Percentiles rank a stretch among this genome's conserved stretches.
phyloP scores from a whole-genome alignment of 495 filamentous ascomycete genomes.

The Pyronema domesticum region DNA sequence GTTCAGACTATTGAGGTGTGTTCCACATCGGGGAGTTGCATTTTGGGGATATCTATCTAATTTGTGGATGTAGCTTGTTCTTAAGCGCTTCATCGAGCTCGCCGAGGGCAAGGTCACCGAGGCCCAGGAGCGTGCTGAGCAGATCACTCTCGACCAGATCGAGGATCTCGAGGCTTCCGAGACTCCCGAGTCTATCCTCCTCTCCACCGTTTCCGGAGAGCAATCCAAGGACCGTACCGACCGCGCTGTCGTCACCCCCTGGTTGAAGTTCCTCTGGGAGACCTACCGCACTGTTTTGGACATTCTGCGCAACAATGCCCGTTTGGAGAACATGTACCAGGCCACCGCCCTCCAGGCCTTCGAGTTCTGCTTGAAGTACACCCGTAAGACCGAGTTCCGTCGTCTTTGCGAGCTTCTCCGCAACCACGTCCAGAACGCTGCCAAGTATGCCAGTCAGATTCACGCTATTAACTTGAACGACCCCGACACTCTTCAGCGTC shows the following conservation, averaged over 20 bases:
- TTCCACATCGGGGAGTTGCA: conserved; percentile 2
- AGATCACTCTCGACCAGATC: conserved; percentile 73
- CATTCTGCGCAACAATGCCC: conserved; percentile 96
- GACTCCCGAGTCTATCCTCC: conserved; percentile 92
- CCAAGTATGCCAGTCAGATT: conserved; percentile 98
- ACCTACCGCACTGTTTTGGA: conserved; percentile 98
- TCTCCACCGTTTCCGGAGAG: conserved; percentile 94
- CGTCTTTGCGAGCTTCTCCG: conserved; percentile 92
- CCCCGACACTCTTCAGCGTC: conserved; percentile 87
- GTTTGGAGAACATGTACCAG: conserved; percentile 95
- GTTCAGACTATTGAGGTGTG: conserved; percentile 89
- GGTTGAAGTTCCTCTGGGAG: conserved; percentile 99
- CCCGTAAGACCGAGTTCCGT: conserved; percentile 97
- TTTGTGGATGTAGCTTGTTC: conserved; percentile 44
- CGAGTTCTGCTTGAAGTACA: conserved; percentile 94
- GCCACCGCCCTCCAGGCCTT: conserved; percentile 94
- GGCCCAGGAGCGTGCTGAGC: conserved; percentile 89
- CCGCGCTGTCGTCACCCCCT: conserved; percentile 92
- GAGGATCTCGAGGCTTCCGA: conserved; percentile 94
- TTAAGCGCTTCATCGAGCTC: conserved; percentile 93
- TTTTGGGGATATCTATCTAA: conserved; percentile 15
- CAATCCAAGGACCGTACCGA: conserved; percentile 93
- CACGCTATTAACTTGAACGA: conserved; percentile 98
- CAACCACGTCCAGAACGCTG: conserved; percentile 97
- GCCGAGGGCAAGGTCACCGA: conserved; percentile 91